These are phyloP conservation scores for Jatropha multifida DNA, from an alignment of 441 rosid genomes.

Conservation along the genomic window DNA sequence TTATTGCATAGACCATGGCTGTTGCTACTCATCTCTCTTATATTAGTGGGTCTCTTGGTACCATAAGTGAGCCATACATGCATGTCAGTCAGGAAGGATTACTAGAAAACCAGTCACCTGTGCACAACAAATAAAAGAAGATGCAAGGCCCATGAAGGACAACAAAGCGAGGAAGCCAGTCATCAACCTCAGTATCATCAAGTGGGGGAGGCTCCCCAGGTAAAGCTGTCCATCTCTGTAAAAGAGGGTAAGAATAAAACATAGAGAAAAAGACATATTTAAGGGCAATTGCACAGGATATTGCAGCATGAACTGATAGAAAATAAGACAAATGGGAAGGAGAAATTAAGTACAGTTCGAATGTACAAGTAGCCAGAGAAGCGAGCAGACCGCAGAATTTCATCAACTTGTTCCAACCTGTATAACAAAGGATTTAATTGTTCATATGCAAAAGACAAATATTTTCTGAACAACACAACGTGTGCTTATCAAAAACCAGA, in stretches of 20 bases:
- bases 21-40: not conserved
- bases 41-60: not conserved
- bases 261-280: not conserved
- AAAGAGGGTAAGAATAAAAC: not conserved
- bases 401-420: slow-evolving; percentile 95
- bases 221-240: slow-evolving; percentile 88
- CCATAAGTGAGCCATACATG: not conserved
- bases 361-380: slow-evolving; percentile 80
- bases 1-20: not conserved
- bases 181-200: slow-evolving; percentile 90
- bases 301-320: slow-evolving; percentile 20
- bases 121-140: slow-evolving; percentile 71
- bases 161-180: slow-evolving; percentile 95
- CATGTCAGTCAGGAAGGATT: not conserved
- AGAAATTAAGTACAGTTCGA: slow-evolving; percentile 54
- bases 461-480: not conserved
- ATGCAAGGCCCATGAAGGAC: slow-evolving; percentile 91
- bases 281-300: slow-evolving; percentile 9
- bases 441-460: slow-evolving; percentile 7
- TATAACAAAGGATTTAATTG: slow-evolving; percentile 12
- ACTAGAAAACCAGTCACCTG: slow-evolving; percentile 47
- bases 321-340: slow-evolving; percentile 14
- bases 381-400: slow-evolving; percentile 83
- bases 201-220: slow-evolving; percentile 93
- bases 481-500: not conserved